Conservation (phyloP, 352 stramenopile genomes). For the Aphanomyces invadans region DNA sequence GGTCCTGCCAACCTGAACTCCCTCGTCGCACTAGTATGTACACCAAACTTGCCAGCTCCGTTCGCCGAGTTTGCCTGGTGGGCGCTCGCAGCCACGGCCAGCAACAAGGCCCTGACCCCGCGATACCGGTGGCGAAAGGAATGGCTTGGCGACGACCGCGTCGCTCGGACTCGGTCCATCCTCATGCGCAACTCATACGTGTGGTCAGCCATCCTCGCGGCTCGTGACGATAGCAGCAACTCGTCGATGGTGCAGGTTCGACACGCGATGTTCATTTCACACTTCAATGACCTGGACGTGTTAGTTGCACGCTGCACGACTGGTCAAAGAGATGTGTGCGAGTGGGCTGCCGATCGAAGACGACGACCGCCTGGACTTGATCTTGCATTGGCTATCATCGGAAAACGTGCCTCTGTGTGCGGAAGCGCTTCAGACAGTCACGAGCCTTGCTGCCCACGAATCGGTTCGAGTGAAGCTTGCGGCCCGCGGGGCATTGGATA, state of each 20-base stretch:
- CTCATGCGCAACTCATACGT: constrained; percentile 43
- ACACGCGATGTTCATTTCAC: neutral
- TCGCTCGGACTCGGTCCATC: constrained; percentile 43
- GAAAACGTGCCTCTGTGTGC: neutral
- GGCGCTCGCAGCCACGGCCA: constrained; percentile 44
- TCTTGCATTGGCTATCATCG: constrained; percentile 15
- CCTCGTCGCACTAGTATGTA: constrained; percentile 48
- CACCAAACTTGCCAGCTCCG: constrained; percentile 43
- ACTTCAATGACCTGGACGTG: neutral
- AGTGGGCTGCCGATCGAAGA: constrained; percentile 5
- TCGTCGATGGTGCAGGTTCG: constrained; percentile 9
- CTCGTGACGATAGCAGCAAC: constrained; percentile 27
- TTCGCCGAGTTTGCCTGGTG: constrained; percentile 69
- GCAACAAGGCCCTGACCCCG: constrained; percentile 30
- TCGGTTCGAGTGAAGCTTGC: neutral
- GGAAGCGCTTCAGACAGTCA: constrained; percentile 9
- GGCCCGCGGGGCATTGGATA: neutral
- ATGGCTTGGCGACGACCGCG: constrained; percentile 52
- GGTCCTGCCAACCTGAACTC: constrained; percentile 61
- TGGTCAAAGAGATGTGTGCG: constrained; percentile 15
- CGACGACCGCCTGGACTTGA: constrained; percentile 14
- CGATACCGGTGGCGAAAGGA: constrained; percentile 50
- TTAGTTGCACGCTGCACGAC: constrained; percentile 14
- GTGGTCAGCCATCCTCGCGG: constrained; percentile 36
- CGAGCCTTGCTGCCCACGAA: neutral